phyloP scores from a whole-genome alignment of 1,284 basidiomycete species.

The Kwoniella shivajii region DNA sequence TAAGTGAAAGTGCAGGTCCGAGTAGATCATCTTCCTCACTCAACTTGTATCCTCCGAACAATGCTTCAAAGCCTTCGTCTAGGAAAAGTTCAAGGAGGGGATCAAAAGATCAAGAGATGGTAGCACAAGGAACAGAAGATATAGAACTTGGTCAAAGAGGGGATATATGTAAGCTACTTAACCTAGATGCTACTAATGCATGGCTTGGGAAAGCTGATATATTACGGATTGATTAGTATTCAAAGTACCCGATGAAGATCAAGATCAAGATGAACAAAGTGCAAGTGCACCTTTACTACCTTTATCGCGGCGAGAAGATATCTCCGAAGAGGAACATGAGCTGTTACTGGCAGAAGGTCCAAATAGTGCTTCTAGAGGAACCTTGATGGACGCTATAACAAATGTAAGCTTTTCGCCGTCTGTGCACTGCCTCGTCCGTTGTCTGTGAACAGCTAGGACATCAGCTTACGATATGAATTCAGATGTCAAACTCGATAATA shows the following conservation, averaged over 20 bases:
- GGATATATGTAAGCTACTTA: conserved; percentile 9
- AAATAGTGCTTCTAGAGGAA: conserved; percentile 35
- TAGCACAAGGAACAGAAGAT: not conserved
- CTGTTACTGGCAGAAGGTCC: conserved; percentile 35
- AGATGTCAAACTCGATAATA: conserved; percentile 87
- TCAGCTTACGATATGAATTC: not conserved
- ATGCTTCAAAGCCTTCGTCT: conserved; percentile 11
- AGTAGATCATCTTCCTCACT: conserved; percentile 8
- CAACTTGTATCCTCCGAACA: conserved; percentile 5
- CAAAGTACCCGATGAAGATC: conserved; percentile 32
- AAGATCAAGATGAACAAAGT: conserved; percentile 33
- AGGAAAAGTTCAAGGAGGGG: conserved; percentile 12
- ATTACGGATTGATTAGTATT: conserved; percentile 27
- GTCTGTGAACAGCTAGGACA: not conserved
- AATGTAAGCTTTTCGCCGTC: conserved; percentile 37
- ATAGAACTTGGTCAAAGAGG: not conserved
- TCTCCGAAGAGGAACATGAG: conserved; percentile 28
- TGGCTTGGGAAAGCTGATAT: not conserved
- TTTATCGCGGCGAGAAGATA: conserved; percentile 6
- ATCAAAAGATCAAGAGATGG: conserved; percentile 10
- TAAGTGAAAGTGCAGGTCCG: not conserved
- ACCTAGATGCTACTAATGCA: not conserved
- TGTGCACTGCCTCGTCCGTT: not conserved
- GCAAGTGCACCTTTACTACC: conserved; percentile 30
- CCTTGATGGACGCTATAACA: conserved; percentile 50